Percentiles rank a stretch among this genome's conserved stretches.
These are phyloP conservation scores for Brassica balearica DNA, from an alignment of 441 rosid species.

Conservation along the genomic window DNA sequence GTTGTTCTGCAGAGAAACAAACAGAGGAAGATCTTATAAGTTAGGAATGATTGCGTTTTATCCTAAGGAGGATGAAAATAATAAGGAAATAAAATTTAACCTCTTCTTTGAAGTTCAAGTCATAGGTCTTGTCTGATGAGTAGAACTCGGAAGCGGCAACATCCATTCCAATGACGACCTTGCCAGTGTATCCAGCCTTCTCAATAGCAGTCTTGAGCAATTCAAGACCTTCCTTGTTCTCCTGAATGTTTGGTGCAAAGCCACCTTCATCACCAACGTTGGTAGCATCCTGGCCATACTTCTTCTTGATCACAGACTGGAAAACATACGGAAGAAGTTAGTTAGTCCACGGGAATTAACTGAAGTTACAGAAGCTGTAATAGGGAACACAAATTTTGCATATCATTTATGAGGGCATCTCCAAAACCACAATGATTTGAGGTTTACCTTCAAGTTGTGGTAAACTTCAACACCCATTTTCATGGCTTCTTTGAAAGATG, in stretches of 20 bases:
- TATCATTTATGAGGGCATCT: neutral
- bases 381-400: neutral
- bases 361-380: neutral
- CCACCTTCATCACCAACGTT: conserved; percentile 99
- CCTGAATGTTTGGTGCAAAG: conserved; percentile 98
- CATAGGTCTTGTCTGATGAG: neutral
- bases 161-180: conserved; percentile 48
- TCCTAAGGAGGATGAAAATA: neutral
- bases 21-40: neutral
- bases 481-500: conserved; percentile 89
- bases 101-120: conserved; percentile 12
- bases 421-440: neutral
- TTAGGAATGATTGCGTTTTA: neutral
- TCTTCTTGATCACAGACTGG: conserved; percentile 92
- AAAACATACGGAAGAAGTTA: neutral
- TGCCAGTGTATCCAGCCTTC: conserved; percentile 94
- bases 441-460: conserved; percentile 76
- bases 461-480: conserved; percentile 93
- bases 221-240: conserved; percentile 98
- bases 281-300: conserved; percentile 96
- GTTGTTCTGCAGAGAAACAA: neutral
- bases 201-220: conserved; percentile 92
- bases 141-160: conserved; percentile 6
- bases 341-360: neutral
- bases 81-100: neutral